Evolutionary conservation across 2,329 filamentous ascomycete genomes (phyloP).

Genomic region (Cercospora canescens): DNA sequence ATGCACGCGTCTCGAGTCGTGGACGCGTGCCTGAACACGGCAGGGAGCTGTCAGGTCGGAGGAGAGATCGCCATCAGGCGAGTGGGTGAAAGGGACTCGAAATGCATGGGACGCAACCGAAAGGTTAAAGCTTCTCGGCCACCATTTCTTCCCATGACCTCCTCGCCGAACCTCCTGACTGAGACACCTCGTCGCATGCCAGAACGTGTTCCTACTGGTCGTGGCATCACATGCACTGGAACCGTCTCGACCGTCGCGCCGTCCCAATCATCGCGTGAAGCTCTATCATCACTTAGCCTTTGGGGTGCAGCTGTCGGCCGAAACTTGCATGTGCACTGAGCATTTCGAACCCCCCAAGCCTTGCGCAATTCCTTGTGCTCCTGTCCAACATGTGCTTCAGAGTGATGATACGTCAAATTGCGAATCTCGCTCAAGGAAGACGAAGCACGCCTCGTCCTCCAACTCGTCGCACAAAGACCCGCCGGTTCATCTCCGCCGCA

Average conservation of each 20-base stretch:
- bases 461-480: neutral
- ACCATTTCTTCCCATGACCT: neutral
- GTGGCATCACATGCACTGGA: neutral
- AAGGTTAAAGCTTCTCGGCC: neutral
- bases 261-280: neutral
- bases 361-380: neutral
- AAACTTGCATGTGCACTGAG: neutral
- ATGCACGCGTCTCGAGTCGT: no score
- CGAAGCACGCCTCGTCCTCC: neutral
- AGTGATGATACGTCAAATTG: neutral
- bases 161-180: neutral
- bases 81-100: neutral
- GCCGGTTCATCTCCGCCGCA: neutral
- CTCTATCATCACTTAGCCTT: neutral
- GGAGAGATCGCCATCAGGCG: neutral
- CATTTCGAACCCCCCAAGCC: neutral
- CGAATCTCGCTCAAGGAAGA: neutral
- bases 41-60: neutral
- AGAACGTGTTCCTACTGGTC: neutral
- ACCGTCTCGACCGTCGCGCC: neutral
- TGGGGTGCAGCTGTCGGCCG: neutral
- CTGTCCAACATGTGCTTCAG: neutral
- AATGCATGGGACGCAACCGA: neutral
- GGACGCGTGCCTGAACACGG: neutral
- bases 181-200: neutral